These are phyloP conservation scores for Rhodomyrtus psidioides DNA, from an alignment of 441 rosid genomes.

Conservation along the genomic window DNA sequence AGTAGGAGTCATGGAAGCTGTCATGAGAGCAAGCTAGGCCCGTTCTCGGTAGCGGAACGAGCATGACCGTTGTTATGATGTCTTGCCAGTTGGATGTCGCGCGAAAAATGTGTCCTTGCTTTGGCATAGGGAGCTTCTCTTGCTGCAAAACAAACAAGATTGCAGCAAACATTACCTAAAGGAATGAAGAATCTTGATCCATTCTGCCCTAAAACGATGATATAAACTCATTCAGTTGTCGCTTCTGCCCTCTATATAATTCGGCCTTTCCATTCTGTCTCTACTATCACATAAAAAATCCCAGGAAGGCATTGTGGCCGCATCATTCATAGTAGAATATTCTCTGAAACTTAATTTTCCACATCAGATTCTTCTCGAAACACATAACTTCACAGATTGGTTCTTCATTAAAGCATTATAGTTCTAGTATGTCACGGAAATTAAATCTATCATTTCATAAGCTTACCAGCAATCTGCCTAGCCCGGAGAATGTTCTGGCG, in stretches of 20 bases:
- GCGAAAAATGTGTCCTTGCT: slow-evolving; percentile 61
- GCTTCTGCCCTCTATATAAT: not conserved
- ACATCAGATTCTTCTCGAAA: not conserved
- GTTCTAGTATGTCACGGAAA: not conserved
- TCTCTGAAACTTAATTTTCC: not conserved
- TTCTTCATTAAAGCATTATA: not conserved
- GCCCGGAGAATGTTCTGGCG: slow-evolving; percentile 83
- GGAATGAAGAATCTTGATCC: not conserved
- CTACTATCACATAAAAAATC: not conserved
- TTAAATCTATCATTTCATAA: not conserved
- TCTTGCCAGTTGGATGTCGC: slow-evolving; percentile 78
- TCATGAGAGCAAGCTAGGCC: slow-evolving; percentile 82
- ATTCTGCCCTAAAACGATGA: not conserved
- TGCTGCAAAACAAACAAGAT: not conserved
- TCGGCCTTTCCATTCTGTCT: not conserved
- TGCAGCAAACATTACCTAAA: not conserved
- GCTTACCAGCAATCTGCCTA: slow-evolving; percentile 73
- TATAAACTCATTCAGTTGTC: not conserved
- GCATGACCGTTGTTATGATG: slow-evolving; percentile 49
- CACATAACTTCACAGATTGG: not conserved
- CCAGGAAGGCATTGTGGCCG: not conserved
- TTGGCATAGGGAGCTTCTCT: slow-evolving; percentile 18
- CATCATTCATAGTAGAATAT: not conserved
- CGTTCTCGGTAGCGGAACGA: slow-evolving; percentile 74
- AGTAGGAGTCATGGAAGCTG: not conserved